These are phyloP conservation scores for Aspergillus incahuasiensis DNA, from an alignment of 495 filamentous ascomycete species.

Conservation along the genomic window DNA sequence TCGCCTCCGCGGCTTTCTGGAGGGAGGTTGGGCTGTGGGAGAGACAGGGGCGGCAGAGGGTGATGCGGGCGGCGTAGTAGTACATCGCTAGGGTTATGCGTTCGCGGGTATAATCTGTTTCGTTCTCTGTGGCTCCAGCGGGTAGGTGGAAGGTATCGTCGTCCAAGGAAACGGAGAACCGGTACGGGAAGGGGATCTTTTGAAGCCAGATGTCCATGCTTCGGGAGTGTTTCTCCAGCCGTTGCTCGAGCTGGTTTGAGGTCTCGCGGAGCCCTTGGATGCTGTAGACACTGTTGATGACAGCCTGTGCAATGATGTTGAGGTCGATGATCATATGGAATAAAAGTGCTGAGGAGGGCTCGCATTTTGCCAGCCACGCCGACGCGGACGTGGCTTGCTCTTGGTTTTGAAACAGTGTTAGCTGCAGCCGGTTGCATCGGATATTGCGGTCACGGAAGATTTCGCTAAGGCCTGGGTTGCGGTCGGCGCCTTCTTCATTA, in stretches of 20 bases:
- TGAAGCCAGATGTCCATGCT: conserved; percentile 49
- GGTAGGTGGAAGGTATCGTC: conserved; percentile 8
- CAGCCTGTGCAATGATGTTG: conserved; percentile 45
- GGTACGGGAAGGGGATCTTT: conserved; percentile 41
- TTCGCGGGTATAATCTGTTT: conserved; percentile 17
- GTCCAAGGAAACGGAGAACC: conserved; percentile 33
- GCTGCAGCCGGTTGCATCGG: conserved; percentile 26
- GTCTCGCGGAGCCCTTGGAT: conserved; percentile 46
- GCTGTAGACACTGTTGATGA: conserved; percentile 52
- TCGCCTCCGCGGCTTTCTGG: conserved; percentile 15
- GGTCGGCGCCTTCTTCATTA: conserved; percentile 47
- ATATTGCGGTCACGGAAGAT: conserved; percentile 21
- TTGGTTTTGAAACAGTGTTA: conserved; percentile 28
- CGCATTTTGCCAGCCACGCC: conserved; percentile 25
- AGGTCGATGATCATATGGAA: conserved; percentile 46
- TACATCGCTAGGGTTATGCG: conserved; percentile 45
- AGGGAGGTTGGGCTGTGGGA: conserved; percentile 10
- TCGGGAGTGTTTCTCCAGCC: conserved; percentile 40
- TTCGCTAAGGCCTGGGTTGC: conserved; percentile 13
- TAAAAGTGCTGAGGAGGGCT: conserved; percentile 37
- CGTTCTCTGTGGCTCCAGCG: neutral
- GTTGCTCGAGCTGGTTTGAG: conserved; percentile 48
- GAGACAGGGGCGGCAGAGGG: conserved; percentile 58
- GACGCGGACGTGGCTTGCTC: conserved; percentile 11
- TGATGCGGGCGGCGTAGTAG: conserved; percentile 53